Conservation (phyloP, 352 stramenopile genomes). For the Globisporangium cylindrosporum region DNA sequence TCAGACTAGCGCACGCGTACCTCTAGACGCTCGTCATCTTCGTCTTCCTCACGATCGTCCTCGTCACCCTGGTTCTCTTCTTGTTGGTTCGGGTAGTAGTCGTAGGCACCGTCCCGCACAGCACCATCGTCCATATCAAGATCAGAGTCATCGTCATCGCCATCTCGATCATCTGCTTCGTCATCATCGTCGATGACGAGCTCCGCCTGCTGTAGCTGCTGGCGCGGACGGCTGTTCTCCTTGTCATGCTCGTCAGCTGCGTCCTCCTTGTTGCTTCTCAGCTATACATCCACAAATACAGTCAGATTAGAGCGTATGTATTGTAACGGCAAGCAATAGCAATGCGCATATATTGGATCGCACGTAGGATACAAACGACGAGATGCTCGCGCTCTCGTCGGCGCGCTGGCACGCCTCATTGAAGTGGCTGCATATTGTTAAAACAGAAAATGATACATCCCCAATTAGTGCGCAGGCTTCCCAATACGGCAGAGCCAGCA, state of each 20-base stretch:
- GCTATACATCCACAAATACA: background rate
- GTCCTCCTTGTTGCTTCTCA: slow-evolving; percentile 3
- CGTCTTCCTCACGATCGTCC: slow-evolving; percentile 19
- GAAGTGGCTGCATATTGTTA: slow-evolving; percentile 48
- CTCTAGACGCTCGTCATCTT: slow-evolving; percentile 8
- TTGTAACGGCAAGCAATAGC: background rate
- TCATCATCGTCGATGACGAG: background rate
- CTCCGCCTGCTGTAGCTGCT: background rate
- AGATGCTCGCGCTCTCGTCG: slow-evolving; percentile 62
- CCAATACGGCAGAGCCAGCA: background rate
- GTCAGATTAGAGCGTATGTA: background rate
- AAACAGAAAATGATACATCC: slow-evolving; percentile 5
- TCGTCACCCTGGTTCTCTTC: slow-evolving; percentile 23
- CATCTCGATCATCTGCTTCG: background rate
- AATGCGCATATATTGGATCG: slow-evolving; percentile 6
- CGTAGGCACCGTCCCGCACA: slow-evolving; percentile 10
- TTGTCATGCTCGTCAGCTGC: slow-evolving; percentile 22
- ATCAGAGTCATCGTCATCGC: background rate
- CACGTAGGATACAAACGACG: slow-evolving; percentile 70
- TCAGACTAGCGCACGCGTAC: background rate
- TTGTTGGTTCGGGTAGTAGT: slow-evolving; percentile 17
- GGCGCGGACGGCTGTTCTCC: slow-evolving; percentile 29
- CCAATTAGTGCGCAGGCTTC: background rate
- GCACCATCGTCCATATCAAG: slow-evolving; percentile 5
- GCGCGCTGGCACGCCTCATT: slow-evolving; percentile 56